Evolutionary conservation across 2,329 filamentous ascomycete genomes (phyloP).

Genomic region (Cladosporium sp.): DNA sequence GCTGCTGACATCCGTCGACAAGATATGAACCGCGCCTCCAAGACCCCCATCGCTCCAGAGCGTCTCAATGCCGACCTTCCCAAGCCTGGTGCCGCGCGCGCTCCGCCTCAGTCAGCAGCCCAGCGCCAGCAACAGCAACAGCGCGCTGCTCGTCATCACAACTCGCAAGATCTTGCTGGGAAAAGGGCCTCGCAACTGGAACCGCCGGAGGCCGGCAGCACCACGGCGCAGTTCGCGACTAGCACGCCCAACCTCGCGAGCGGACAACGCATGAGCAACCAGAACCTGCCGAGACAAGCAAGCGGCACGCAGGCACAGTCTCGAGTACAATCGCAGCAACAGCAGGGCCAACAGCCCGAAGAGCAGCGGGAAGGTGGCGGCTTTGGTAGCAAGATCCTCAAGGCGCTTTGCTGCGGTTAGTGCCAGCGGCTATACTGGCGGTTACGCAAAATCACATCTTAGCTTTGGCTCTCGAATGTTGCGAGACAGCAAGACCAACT

Average conservation of each 20-base stretch:
- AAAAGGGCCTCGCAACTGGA: slow-evolving; percentile 77
- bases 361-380: slow-evolving; percentile 62
- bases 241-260: slow-evolving; percentile 58
- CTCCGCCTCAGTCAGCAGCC: slow-evolving; percentile 69
- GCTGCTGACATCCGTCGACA: slow-evolving; percentile 61
- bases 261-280: slow-evolving; percentile 9
- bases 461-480: neutral
- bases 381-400: slow-evolving; percentile 88
- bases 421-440: slow-evolving; percentile 11
- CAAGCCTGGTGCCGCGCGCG: slow-evolving; percentile 57
- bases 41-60: slow-evolving; percentile 43
- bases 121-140: slow-evolving; percentile 44
- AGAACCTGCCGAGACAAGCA: slow-evolving; percentile 5
- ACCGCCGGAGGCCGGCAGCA: slow-evolving; percentile 68
- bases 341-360: slow-evolving; percentile 29
- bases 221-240: slow-evolving; percentile 93
- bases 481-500: neutral
- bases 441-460: slow-evolving; percentile 3
- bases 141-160: slow-evolving; percentile 23
- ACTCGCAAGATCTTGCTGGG: slow-evolving; percentile 23
- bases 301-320: slow-evolving; percentile 31
- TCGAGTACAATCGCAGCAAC: neutral
- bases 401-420: slow-evolving; percentile 80
- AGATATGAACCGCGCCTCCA: slow-evolving; percentile 58
- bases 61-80: slow-evolving; percentile 44